These are phyloP conservation scores for Vaccinium vitisidaea DNA, from an alignment of 148 eudicot genomes.

Conservation along the genomic window DNA sequence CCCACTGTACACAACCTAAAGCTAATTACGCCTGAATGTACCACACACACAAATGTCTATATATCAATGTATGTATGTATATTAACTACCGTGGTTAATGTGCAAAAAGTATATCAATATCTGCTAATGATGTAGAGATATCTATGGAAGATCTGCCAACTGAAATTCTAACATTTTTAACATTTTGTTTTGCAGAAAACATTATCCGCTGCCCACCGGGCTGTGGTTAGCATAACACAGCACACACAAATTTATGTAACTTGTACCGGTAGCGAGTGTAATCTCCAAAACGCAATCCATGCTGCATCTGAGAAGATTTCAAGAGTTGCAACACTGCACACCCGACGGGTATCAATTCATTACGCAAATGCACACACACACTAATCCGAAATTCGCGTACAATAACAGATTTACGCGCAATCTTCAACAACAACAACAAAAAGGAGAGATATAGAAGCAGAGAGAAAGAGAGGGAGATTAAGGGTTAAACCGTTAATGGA, in stretches of 20 bases:
- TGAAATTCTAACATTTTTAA: too few relatives aligned
- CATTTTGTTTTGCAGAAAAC: too few relatives aligned
- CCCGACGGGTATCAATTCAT: background rate
- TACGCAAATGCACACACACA: background rate
- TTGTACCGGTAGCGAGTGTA: constrained; percentile 57
- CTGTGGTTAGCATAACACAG: too few relatives aligned
- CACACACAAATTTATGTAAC: background rate
- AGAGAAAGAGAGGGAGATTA: background rate
- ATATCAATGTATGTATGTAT: background rate
- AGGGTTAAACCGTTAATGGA: constrained; percentile 58
- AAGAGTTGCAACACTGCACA: constrained; percentile 71
- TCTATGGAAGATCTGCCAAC: too few relatives aligned
- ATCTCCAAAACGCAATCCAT: constrained; percentile 87
- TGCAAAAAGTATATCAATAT: too few relatives aligned
- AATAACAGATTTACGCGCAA: too few relatives aligned
- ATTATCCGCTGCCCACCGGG: too few relatives aligned
- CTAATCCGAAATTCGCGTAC: background rate
- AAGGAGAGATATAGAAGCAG: too few relatives aligned
- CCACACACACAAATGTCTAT: background rate
- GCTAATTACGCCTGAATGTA: background rate
- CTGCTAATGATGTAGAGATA: too few relatives aligned
- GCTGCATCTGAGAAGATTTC: constrained; percentile 98
- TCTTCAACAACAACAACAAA: too few relatives aligned
- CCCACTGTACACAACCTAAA: background rate
- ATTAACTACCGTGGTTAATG: too few relatives aligned